Conservation (phyloP, 148 eudicot genomes). For the Heliamphora exappendiculata region DNA sequence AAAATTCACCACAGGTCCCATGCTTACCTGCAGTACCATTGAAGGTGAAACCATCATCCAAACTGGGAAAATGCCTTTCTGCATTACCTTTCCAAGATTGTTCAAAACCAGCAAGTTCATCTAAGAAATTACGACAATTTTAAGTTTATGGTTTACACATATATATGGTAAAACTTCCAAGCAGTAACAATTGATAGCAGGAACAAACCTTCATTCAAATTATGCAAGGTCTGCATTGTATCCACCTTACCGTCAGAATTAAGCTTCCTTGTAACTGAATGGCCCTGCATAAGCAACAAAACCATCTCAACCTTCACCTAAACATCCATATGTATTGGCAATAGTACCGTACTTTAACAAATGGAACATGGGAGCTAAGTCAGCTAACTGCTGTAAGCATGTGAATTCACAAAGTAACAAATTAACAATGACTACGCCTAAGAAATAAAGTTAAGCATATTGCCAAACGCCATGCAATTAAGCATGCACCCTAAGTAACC, state of each 20-base stretch:
- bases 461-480: not conserved
- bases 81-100: slow-evolving; percentile 66
- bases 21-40: slow-evolving; percentile 24
- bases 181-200: not conserved
- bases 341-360: not conserved
- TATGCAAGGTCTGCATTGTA: slow-evolving; percentile 69
- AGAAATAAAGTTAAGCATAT: not conserved
- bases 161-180: not conserved
- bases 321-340: not conserved
- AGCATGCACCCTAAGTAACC: not conserved
- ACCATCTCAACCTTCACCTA: not conserved
- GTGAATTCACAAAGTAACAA: not conserved
- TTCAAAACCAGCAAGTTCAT: slow-evolving; percentile 69
- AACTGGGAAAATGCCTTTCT: slow-evolving; percentile 32
- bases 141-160: not conserved
- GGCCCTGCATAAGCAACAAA: slow-evolving; percentile 43
- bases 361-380: not conserved
- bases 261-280: slow-evolving; percentile 68
- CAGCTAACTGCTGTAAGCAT: not conserved
- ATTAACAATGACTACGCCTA: not conserved
- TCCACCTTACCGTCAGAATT: slow-evolving; percentile 74
- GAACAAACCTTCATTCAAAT: slow-evolving; percentile 58
- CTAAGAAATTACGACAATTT: slow-evolving; percentile 24
- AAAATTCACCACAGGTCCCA: not conserved
- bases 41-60: slow-evolving; percentile 28